Base-by-base conservation (phyloP, 768 basidiomycete species). In the Russula virescens region DNA sequence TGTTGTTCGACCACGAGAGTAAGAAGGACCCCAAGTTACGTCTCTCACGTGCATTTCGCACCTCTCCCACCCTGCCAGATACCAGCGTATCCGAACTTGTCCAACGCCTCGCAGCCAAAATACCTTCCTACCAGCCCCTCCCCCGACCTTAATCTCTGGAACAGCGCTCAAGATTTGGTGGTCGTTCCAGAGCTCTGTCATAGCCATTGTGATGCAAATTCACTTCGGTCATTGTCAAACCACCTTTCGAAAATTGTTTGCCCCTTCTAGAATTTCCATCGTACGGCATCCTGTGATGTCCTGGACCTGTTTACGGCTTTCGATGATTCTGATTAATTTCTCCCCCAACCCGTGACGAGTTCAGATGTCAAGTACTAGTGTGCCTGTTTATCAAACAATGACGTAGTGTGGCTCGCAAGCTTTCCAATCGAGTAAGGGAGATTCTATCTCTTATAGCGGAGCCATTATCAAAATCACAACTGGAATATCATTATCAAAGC, bases 381-480 rank as follows among this genome's bases (percentile, higher is more conserved):
- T 50, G 42, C 52, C 28, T n/a, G 47, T 25, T 64, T 60, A 50
- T 34, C 38, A 64, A 49, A 64, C 53, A 3, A 64, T 64, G 63
- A 64, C 63, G 58, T 64, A 63, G 50, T 40, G 28, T n/a, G 62
- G 38, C 56, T 58, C 51, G 26, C 11, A 23, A 43, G 42, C 34
- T 43, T 21, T 35, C 43, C 35, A 58, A n/a, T 42, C 5, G 23
- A 26, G n/a, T 38, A n/a, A 23, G 35, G 50, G 28, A 40, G 23
- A 8, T 23, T 57, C 14, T 16, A 31, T 45, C 18, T 38, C 57
- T 59, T 55, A 60, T 47, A 46, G 62, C 46, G 49, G 40, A 31
- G 9, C 28, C 42, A 48, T 50, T 58, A 43, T 54, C 58, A 54
- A 63, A 52, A 40, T 19, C 21, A 10, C 5, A 42, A 13, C 46